Evolutionary conservation across 805 yeast genomes (phyloP).

Genomic region (Suhomyces xylopsoci): DNA sequence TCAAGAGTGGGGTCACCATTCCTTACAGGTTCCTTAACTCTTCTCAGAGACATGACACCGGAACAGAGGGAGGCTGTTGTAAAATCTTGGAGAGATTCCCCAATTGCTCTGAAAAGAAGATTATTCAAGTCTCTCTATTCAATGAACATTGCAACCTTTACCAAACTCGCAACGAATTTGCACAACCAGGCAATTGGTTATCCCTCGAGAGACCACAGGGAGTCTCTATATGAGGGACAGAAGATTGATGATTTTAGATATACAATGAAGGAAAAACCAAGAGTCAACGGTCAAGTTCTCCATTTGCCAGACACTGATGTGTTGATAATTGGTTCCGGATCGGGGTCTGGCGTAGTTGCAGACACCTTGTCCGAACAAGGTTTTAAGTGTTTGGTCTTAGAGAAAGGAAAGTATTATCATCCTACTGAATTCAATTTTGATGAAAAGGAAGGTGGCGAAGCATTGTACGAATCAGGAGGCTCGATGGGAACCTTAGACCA

Average conservation of each 20-base stretch:
- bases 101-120: slow-evolving; percentile 31
- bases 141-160: slow-evolving; percentile 24
- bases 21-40: slow-evolving; percentile 32
- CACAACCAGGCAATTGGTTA: slow-evolving; percentile 37
- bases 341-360: slow-evolving; percentile 54
- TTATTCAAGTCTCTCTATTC: slow-evolving; percentile 28
- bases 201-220: slow-evolving; percentile 33
- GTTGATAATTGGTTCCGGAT: slow-evolving; percentile 50
- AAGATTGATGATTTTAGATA: slow-evolving; percentile 24
- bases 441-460: slow-evolving; percentile 34
- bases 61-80: slow-evolving; percentile 32
- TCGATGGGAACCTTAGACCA: slow-evolving; percentile 30
- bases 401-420: slow-evolving; percentile 46
- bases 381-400: slow-evolving; percentile 43
- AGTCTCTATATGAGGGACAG: slow-evolving; percentile 24
- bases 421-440: slow-evolving; percentile 32
- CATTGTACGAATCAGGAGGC: slow-evolving; percentile 42
- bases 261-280: slow-evolving; percentile 30
- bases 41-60: slow-evolving; percentile 34
- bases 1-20: slow-evolving; percentile 30
- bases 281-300: slow-evolving; percentile 25
- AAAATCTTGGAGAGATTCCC: slow-evolving; percentile 40
- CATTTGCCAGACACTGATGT: slow-evolving; percentile 42
- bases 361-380: slow-evolving; percentile 44
- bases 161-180: slow-evolving; percentile 27